Percentiles rank a stretch among this genome's conserved stretches.
Conservation (phyloP, 495 filamentous ascomycete genomes). For the Zalerion maritima region DNA sequence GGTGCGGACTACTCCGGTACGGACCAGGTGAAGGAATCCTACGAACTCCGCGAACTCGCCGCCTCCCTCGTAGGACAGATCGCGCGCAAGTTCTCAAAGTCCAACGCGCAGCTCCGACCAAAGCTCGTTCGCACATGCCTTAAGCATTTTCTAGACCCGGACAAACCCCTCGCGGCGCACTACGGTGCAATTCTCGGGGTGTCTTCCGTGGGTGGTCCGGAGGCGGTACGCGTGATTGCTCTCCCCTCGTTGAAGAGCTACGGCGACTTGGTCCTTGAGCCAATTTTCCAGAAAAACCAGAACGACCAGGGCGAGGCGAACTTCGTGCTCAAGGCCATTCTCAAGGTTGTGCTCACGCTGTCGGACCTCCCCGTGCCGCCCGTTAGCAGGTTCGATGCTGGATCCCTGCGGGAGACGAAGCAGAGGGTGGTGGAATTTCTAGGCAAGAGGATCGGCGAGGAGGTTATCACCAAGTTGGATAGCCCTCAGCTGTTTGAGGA, state of each 20-base stretch:
- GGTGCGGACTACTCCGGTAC: slow-evolving; percentile 25
- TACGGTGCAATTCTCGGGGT: slow-evolving; percentile 79
- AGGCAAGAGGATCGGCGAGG: slow-evolving; percentile 42
- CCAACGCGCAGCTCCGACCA: slow-evolving; percentile 64
- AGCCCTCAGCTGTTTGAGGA: slow-evolving; percentile 33
- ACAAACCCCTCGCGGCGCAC: slow-evolving; percentile 61
- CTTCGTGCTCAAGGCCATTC: slow-evolving; percentile 43
- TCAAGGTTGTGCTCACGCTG: slow-evolving; percentile 41
- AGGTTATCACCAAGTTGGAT: slow-evolving; percentile 37
- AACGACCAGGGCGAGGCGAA: slow-evolving; percentile 43
- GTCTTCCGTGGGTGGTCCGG: slow-evolving; percentile 55
- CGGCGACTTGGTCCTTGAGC: slow-evolving; percentile 48
- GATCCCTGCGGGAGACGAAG: slow-evolving; percentile 24
- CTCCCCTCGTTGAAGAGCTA: slow-evolving; percentile 69
- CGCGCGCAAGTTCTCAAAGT: slow-evolving; percentile 55
- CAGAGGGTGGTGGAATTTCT: slow-evolving; percentile 36
- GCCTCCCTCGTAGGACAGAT: slow-evolving; percentile 64
- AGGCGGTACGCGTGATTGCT: slow-evolving; percentile 65
- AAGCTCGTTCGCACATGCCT: slow-evolving; percentile 83
- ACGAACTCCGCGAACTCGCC: slow-evolving; percentile 68
- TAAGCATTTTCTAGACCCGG: slow-evolving; percentile 76
- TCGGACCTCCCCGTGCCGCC: slow-evolving; percentile 2
- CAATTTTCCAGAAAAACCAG: slow-evolving; percentile 41
- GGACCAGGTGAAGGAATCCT: slow-evolving; percentile 43
- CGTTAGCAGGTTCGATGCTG: slow-evolving; percentile 7